phyloP scores from a whole-genome alignment of 495 filamentous ascomycete genomes.

The Tuber magnatum region DNA sequence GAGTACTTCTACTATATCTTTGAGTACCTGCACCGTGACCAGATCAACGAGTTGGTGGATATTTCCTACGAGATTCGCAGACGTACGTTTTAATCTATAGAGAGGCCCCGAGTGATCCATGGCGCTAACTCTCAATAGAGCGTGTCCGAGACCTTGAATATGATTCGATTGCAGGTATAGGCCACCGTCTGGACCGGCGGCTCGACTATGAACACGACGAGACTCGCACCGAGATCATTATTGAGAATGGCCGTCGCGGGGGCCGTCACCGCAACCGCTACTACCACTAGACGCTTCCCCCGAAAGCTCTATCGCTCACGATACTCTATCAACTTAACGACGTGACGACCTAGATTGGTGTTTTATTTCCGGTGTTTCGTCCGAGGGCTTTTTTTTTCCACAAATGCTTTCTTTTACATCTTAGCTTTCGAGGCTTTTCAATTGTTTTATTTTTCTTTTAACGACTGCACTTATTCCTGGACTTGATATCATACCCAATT shows the following conservation, averaged over 20 bases:
- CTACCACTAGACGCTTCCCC: constrained; percentile 31
- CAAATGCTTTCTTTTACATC: neutral
- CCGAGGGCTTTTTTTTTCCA: constrained; percentile 26
- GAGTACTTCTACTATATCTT: constrained; percentile 86
- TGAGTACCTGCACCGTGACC: constrained; percentile 77
- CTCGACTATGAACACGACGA: constrained; percentile 42
- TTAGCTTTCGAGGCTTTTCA: constrained; percentile 4
- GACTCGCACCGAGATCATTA: constrained; percentile 42
- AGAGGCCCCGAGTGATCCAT: constrained; percentile 20
- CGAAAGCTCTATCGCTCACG: neutral
- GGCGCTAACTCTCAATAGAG: constrained; percentile 41
- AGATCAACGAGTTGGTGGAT: constrained; percentile 75
- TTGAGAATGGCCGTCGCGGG: constrained; percentile 16
- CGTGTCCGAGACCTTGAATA: constrained; percentile 75
- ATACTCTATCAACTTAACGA: constrained; percentile 20
- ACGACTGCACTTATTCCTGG: neutral
- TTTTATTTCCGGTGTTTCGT: constrained; percentile 27
- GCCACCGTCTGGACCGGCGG: constrained; percentile 35
- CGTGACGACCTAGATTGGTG: constrained; percentile 34
- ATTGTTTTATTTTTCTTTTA: neutral
- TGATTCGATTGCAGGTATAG: constrained; percentile 47
- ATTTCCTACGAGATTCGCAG: constrained; percentile 73
- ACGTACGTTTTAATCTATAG: constrained; percentile 47
- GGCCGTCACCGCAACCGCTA: constrained; percentile 29
- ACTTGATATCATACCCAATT: neutral